phyloP scores from a whole-genome alignment of 352 stramenopile genomes.

The Globisporangium emineosum region DNA sequence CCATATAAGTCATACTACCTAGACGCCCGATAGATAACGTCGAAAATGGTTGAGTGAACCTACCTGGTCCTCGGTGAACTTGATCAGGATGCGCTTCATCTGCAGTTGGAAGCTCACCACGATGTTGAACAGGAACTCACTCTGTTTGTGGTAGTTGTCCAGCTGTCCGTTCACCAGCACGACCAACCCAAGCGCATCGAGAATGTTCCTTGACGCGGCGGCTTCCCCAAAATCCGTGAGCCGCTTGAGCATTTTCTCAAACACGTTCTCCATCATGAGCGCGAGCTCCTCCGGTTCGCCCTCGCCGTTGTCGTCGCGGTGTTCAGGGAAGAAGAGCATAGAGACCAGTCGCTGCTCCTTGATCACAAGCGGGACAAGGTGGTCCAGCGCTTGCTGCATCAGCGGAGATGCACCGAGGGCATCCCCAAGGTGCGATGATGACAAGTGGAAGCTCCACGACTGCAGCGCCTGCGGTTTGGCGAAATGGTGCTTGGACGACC shows the following conservation, averaged over 20 bases:
- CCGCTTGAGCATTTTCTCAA: conserved; percentile 72
- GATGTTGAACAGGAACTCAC: conserved; percentile 63
- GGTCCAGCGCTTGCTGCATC: conserved; percentile 66
- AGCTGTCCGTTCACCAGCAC: conserved; percentile 50
- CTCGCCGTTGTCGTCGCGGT: conserved; percentile 17
- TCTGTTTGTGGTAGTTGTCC: conserved; percentile 38
- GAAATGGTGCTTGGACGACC: conserved; percentile 45
- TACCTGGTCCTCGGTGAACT: conserved; percentile 74
- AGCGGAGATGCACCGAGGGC: conserved; percentile 52
- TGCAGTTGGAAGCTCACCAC: conserved; percentile 78
- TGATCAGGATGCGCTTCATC: conserved; percentile 75
- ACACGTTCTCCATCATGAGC: conserved; percentile 59
- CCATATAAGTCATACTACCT: background rate
- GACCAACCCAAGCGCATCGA: conserved; percentile 61
- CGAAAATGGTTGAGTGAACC: background rate
- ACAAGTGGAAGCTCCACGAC: conserved; percentile 63
- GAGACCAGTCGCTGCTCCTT: conserved; percentile 44
- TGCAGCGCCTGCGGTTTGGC: conserved; percentile 56
- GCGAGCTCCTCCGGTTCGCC: conserved; percentile 44
- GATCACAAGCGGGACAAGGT: conserved; percentile 54
- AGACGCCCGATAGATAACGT: background rate
- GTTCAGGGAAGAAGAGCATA: conserved; percentile 44
- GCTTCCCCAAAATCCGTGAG: conserved; percentile 71
- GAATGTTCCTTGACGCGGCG: conserved; percentile 48
- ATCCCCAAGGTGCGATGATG: conserved; percentile 49